Evolutionary conservation across 1,139 yeast genomes (phyloP).

Genomic region (Nakaseomyces bracarensis): DNA sequence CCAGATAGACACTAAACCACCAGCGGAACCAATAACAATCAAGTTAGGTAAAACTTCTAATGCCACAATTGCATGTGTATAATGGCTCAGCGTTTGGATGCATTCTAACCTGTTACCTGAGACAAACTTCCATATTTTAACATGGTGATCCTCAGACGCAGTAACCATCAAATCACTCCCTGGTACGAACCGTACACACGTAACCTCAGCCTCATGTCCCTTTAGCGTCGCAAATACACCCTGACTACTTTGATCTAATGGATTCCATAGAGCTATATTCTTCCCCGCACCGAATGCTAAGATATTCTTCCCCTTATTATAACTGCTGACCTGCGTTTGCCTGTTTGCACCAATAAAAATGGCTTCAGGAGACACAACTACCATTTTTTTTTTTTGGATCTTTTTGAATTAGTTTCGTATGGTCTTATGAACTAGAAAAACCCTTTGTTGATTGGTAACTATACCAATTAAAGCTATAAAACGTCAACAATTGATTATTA

Average conservation of each 20-base stretch:
- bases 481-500: too few species aligned
- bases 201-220: slow-evolving; percentile 48
- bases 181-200: slow-evolving; percentile 52
- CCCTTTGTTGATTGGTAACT: too few species aligned
- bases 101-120: slow-evolving; percentile 20
- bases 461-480: too few species aligned
- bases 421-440: too few species aligned
- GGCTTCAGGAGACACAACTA: slow-evolving; percentile 37
- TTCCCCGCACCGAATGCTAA: slow-evolving; percentile 74
- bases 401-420: too few species aligned
- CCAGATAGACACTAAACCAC: slow-evolving; percentile 54
- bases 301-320: slow-evolving; percentile 34
- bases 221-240: slow-evolving; percentile 54
- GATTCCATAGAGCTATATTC: slow-evolving; percentile 70
- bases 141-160: slow-evolving; percentile 54
- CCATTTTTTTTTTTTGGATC: slow-evolving; percentile 10
- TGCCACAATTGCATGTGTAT: slow-evolving; percentile 45
- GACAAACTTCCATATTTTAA: slow-evolving; percentile 50
- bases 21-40: slow-evolving; percentile 58
- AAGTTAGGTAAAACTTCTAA: slow-evolving; percentile 32
- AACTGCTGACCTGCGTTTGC: slow-evolving; percentile 62
- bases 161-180: slow-evolving; percentile 44
- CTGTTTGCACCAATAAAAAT: slow-evolving; percentile 74
- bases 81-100: slow-evolving; percentile 36
- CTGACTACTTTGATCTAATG: slow-evolving; percentile 35